These are phyloP conservation scores for Dunaliella sp. DNA, from an alignment of 139 green algal species.

Conservation along the genomic window DNA sequence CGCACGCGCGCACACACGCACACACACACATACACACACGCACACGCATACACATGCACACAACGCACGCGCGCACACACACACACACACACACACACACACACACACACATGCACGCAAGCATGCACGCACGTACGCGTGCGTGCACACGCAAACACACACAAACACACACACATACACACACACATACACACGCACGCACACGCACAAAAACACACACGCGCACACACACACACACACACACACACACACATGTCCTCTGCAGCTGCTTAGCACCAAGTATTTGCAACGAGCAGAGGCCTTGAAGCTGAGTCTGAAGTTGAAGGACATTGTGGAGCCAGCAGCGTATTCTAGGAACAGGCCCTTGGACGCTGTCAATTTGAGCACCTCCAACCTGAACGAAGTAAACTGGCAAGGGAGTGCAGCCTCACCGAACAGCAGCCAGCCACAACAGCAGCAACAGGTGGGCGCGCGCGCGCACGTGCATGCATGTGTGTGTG, in stretches of 20 bases:
- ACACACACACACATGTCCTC: neutral
- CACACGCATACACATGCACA: neutral
- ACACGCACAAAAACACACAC: neutral
- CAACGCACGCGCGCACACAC: no score
- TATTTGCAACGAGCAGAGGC: constrained; percentile 62
- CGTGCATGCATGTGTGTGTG: neutral
- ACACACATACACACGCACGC: neutral
- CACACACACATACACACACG: neutral
- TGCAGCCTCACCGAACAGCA: constrained; percentile 1
- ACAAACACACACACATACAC: neutral
- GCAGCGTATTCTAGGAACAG: constrained; percentile 40
- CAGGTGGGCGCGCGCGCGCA: neutral
- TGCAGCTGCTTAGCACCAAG: constrained; percentile 11
- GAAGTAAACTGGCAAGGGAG: constrained; percentile 58
- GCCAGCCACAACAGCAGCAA: no score
- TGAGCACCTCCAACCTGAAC: constrained; percentile 58
- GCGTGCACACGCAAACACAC: neutral
- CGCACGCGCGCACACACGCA: neutral
- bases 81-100: neutral
- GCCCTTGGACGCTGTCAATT: constrained; percentile 36
- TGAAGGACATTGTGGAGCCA: constrained; percentile 23
- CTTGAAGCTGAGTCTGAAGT: constrained; percentile 52
- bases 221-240: neutral
- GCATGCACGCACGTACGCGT: neutral
- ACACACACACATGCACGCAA: neutral